phyloP scores from a whole-genome alignment of 306 rosid species.

The Trichosanthes cucumerina region DNA sequence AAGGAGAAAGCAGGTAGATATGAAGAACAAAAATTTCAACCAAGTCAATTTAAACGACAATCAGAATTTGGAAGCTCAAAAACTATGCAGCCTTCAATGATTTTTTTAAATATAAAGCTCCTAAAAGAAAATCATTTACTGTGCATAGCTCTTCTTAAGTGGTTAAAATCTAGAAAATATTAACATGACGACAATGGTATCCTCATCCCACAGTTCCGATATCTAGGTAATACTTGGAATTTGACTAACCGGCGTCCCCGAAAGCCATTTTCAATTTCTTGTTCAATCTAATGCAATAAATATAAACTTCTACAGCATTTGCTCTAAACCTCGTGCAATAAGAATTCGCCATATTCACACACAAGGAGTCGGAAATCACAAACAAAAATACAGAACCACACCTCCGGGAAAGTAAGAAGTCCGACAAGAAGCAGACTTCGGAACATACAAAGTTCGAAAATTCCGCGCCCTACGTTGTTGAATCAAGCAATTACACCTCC shows the following conservation, averaged over 20 bases:
- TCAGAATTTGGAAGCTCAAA: background rate
- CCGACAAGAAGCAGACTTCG: background rate
- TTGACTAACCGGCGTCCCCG: background rate
- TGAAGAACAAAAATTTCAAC: background rate
- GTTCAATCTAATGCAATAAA: background rate
- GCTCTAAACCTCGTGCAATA: background rate
- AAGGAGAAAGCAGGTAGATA: background rate
- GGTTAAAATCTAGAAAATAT: background rate
- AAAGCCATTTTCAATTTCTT: conserved; percentile 1
- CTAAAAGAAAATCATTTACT: background rate
- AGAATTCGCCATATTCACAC: background rate
- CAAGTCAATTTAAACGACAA: background rate
- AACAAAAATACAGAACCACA: background rate
- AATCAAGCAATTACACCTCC: conserved; percentile 18
- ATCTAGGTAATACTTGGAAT: background rate
- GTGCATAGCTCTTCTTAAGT: background rate
- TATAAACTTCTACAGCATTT: background rate
- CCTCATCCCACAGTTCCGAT: background rate
- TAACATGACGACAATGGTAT: background rate
- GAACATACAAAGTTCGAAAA: background rate
- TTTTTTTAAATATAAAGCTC: background rate
- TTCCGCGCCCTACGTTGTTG: conserved; percentile 6
- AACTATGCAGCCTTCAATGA: background rate
- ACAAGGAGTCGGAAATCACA: background rate
- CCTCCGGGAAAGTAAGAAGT: conserved; percentile 20